Percentiles rank a stretch among this genome's conserved stretches.
phyloP scores from a whole-genome alignment of 2,329 filamentous ascomycete species.

The Chrysoporthe austroafricana region DNA sequence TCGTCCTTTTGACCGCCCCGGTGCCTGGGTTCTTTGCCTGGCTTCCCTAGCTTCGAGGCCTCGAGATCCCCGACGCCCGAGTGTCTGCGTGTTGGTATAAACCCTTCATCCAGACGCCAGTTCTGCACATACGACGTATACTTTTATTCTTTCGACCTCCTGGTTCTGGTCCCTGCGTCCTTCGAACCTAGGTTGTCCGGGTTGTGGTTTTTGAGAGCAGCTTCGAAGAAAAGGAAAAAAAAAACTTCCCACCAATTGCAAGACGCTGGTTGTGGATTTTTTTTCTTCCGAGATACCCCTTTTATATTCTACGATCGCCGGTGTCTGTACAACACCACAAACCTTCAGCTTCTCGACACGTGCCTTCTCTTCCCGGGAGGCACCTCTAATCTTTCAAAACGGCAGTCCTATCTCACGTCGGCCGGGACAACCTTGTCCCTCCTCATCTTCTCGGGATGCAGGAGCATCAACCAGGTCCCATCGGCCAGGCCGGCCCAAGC shows the following conservation, averaged over 20 bases:
- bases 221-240: slow-evolving; percentile 6
- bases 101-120: slow-evolving; percentile 12
- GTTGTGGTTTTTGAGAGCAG: slow-evolving; percentile 26
- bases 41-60: slow-evolving; percentile 11
- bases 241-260: slow-evolving; percentile 13
- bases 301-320: slow-evolving; percentile 24
- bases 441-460: slow-evolving; percentile 91
- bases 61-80: slow-evolving; percentile 18
- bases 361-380: slow-evolving; percentile 50
- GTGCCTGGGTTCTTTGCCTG: slow-evolving; percentile 14
- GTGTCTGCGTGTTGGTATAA: slow-evolving; percentile 18
- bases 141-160: slow-evolving; percentile 27
- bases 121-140: slow-evolving; percentile 26
- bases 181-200: slow-evolving; percentile 17
- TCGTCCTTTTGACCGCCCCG: slow-evolving; percentile 28
- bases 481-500: slow-evolving; percentile 61
- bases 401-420: slow-evolving; percentile 77
- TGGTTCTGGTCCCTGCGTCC: slow-evolving; percentile 26
- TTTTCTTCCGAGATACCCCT: slow-evolving; percentile 29
- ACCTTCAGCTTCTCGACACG: slow-evolving; percentile 39
- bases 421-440: slow-evolving; percentile 85
- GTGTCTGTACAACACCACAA: slow-evolving; percentile 33
- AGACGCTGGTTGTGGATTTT: slow-evolving; percentile 21
- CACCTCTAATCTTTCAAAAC: slow-evolving; percentile 72
- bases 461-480: slow-evolving; percentile 69